Evolutionary conservation across 1,139 yeast species (phyloP), one percentile per base, ranked within the genome.

Genomic region (Protomyces lactucae-debilis): DNA sequence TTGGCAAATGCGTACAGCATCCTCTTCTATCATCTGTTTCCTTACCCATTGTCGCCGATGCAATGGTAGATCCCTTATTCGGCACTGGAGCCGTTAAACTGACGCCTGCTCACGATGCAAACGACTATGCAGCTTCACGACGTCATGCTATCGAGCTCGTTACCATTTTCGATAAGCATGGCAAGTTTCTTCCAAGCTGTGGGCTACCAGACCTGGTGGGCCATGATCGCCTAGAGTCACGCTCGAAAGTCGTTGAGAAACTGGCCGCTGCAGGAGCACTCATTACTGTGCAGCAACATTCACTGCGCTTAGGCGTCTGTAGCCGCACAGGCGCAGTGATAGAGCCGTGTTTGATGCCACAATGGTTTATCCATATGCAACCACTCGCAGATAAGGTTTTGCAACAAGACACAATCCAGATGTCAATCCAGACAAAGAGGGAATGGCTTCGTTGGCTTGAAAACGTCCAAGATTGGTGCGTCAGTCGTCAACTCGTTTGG

Each of bases 71-170:
- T 28, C 52, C 61, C 18, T 40, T 48, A n/a, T 64, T 66, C 52
- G 67, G 67, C 2, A 66, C 67, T 4, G 67, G 67, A 6, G 68
- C 65, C 18, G 57, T 66, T 28, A 66, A 66, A 37, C 18, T 66
- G 25, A 65, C 67, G 10, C 67, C 67, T n/a, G 64, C 65, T 2
- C 67, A 66, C 51, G 67, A 65, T 43, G 35, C 48, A n/a, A 40
- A 65, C 10, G 67, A 66, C 51, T 65, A 52, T 55, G 60, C 60
- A 14, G 43, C 65, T 9, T 55, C 65, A 10, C 39, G 23, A 10
- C 57, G 67, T 14, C 67, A 66, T 18, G 18, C 9, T 10, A 51
- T 66, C 28, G 59, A 55, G 5, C 16, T 8, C 28, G 48, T 57
- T 28, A 10, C 23, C 3, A 43, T 60, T 18, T 60, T 66, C 36